Conservation (phyloP, 495 filamentous ascomycete species). For the Neurospora sp. region DNA sequence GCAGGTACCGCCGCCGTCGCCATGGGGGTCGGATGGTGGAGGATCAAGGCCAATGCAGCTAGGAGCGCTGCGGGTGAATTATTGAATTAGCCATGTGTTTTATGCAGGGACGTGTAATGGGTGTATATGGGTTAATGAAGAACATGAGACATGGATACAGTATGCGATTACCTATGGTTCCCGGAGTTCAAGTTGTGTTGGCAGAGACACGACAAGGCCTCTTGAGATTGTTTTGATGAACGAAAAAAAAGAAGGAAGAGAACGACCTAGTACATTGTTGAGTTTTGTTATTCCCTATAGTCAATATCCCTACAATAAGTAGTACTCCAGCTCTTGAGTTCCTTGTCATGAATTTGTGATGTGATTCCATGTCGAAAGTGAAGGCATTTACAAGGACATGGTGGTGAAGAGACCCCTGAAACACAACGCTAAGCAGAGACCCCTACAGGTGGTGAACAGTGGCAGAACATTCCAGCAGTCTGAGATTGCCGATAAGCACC, state of each 20-base stretch:
- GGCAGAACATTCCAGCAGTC: conserved; percentile 3
- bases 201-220: background rate
- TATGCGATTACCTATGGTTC: background rate
- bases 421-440: background rate
- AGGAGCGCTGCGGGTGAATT: background rate
- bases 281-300: background rate
- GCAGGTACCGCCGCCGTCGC: conserved; percentile 6
- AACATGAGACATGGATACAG: conserved; percentile 1
- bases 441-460: conserved; percentile 1
- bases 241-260: background rate
- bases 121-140: background rate
- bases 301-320: background rate
- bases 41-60: background rate
- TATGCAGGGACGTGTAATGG: background rate
- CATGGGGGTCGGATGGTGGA: conserved; percentile 10
- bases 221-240: background rate
- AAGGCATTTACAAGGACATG: background rate
- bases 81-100: background rate
- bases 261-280: background rate
- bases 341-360: background rate
- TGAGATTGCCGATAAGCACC: background rate
- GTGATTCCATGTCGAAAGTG: background rate
- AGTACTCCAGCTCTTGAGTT: background rate
- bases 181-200: background rate
- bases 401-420: background rate